Evolutionary conservation across 108 stramenopile genomes (phyloP).

Genomic region (Stephanodiscus triporus): DNA sequence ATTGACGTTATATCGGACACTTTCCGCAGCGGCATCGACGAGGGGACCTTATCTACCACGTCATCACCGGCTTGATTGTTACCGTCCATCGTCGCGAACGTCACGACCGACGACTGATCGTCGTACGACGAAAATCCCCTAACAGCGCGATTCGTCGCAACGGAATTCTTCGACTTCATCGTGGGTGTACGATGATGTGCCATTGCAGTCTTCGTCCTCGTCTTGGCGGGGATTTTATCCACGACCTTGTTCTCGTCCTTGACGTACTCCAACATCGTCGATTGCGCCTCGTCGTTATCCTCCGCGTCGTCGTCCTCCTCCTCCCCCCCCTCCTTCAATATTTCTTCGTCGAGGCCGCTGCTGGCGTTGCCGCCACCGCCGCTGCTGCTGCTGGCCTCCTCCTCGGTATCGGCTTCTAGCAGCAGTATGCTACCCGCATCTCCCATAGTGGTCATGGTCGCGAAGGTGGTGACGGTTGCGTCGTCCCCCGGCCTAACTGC

Average conservation of each 20-base stretch:
- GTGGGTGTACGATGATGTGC: background rate
- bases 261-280: background rate
- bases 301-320: constrained; percentile 11
- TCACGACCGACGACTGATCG: constrained; percentile 9
- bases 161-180: background rate
- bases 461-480: constrained; percentile 38
- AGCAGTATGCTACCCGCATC: constrained; percentile 26
- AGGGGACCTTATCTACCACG: constrained; percentile 29
- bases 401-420: constrained; percentile 25
- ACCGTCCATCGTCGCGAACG: constrained; percentile 6
- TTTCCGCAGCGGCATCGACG: background rate
- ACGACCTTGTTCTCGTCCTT: constrained; percentile 10
- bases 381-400: constrained; percentile 16
- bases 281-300: constrained; percentile 3
- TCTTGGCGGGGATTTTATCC: constrained; percentile 6
- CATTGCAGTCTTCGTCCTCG: background rate
- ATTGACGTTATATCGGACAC: background rate
- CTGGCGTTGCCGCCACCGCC: background rate
- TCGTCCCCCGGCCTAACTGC: constrained; percentile 42
- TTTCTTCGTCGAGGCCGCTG: constrained; percentile 8
- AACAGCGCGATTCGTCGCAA: constrained; percentile 5
- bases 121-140: background rate
- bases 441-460: constrained; percentile 50
- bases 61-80: background rate
- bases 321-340: constrained; percentile 9